Evolutionary conservation across 441 rosid genomes (phyloP).

Genomic region (Capsella rubella): DNA sequence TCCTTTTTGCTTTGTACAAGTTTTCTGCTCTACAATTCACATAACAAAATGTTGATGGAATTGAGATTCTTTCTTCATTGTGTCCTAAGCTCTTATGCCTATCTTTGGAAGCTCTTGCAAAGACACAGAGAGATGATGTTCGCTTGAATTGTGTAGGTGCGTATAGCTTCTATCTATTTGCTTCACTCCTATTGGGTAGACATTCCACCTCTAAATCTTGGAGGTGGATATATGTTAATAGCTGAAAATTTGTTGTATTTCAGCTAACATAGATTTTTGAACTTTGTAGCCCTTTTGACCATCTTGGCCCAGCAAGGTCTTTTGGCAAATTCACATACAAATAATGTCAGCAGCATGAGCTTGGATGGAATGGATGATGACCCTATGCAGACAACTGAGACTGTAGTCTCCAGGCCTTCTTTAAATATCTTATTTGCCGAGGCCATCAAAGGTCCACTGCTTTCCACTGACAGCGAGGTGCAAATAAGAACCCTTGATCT

Average conservation of each 20-base stretch:
- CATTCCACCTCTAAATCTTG: background rate
- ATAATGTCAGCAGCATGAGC: conserved; percentile 53
- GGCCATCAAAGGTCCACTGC: conserved; percentile 90
- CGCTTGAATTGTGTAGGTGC: conserved; percentile 92
- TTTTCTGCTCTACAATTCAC: conserved; percentile 52
- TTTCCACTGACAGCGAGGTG: conserved; percentile 86
- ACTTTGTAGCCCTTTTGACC: conserved; percentile 73
- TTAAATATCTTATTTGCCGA: conserved; percentile 77
- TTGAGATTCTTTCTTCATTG: conserved; percentile 54
- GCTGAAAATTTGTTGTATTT: background rate
- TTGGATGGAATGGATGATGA: conserved; percentile 64
- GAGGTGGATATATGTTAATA: background rate
- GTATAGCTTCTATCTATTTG: conserved; percentile 35
- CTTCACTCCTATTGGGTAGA: background rate
- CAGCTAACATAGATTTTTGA: conserved; percentile 41
- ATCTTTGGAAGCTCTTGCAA: conserved; percentile 79
- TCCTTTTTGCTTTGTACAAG: conserved; percentile 78
- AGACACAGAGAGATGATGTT: conserved; percentile 85
- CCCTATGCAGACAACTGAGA: conserved; percentile 61
- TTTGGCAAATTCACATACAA: conserved; percentile 54
- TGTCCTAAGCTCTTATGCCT: conserved; percentile 71
- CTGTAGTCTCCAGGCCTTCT: conserved; percentile 49
- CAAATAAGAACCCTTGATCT: conserved; percentile 79
- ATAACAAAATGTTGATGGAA: conserved; percentile 48
- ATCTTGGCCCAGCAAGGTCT: conserved; percentile 70